phyloP scores from a whole-genome alignment of 768 basidiomycete species.

The Kockovaella imperatae region DNA sequence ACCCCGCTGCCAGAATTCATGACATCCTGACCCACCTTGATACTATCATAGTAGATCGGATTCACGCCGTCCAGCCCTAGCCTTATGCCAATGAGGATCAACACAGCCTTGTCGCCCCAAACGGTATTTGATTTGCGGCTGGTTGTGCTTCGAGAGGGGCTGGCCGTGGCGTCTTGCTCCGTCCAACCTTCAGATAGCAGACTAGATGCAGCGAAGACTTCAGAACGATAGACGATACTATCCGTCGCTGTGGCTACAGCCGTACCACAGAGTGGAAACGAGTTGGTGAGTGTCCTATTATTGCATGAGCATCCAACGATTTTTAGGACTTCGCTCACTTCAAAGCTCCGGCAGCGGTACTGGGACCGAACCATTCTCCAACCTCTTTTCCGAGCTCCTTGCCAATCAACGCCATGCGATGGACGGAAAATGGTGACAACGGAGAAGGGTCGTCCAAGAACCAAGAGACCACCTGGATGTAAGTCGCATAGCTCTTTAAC shows the following conservation, averaged over 20 bases:
- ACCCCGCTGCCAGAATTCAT: neutral
- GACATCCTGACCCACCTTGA: slow-evolving; percentile 53
- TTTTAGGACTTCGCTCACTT: slow-evolving; percentile 52
- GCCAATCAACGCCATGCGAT: slow-evolving; percentile 89
- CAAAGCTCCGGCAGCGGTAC: slow-evolving; percentile 93
- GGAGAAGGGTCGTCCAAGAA: slow-evolving; percentile 84
- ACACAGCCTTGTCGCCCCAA: slow-evolving; percentile 79
- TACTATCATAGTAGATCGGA: slow-evolving; percentile 82
- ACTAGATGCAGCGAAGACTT: slow-evolving; percentile 71
- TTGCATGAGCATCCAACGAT: neutral
- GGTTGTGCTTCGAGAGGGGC: neutral
- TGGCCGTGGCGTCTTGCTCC: no score
- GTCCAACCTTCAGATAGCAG: slow-evolving; percentile 22
- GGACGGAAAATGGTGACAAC: slow-evolving; percentile 83
- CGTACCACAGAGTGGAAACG: slow-evolving; percentile 70
- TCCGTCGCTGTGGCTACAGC: slow-evolving; percentile 78
- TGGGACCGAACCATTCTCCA: slow-evolving; percentile 97
- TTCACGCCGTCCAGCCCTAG: slow-evolving; percentile 89
- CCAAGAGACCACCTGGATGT: slow-evolving; percentile 87
- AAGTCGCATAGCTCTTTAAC: slow-evolving; percentile 60
- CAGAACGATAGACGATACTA: slow-evolving; percentile 70
- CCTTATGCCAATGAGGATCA: slow-evolving; percentile 76
- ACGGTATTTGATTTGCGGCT: slow-evolving; percentile 5
- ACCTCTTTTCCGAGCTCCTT: slow-evolving; percentile 92
- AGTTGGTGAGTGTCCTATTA: slow-evolving; percentile 62